Evolutionary conservation across 495 filamentous ascomycete species (phyloP).

Genomic region (Rhypophila decipiens): DNA sequence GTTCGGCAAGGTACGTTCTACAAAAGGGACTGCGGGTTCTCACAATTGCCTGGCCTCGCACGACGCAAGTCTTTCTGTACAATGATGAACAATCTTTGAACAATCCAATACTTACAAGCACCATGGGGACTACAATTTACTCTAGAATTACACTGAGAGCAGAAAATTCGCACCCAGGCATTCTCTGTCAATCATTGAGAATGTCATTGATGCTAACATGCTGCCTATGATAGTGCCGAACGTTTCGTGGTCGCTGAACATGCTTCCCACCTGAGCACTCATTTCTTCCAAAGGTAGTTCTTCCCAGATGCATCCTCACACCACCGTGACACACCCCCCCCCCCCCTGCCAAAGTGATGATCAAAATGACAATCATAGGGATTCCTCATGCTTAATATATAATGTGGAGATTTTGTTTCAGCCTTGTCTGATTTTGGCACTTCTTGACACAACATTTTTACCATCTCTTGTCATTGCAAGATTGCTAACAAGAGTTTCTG

Average conservation of each 20-base stretch:
- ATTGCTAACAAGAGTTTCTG: constrained; percentile 29
- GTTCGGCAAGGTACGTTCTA: constrained; percentile 33
- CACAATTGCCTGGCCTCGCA: constrained; percentile 20
- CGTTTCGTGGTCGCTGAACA: too few relatives aligned
- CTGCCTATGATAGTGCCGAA: constrained; percentile 3
- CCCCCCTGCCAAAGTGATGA: constrained; percentile 62
- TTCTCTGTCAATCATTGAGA: constrained; percentile 1
- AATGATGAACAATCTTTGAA: constrained; percentile 55
- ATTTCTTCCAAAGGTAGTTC: too few relatives aligned
- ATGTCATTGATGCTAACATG: constrained; percentile 13
- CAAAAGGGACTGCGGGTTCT: constrained; percentile 11
- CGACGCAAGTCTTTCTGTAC: constrained; percentile 24
- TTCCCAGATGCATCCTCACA: constrained; percentile 8
- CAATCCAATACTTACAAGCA: constrained; percentile 77
- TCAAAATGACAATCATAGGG: constrained; percentile 68
- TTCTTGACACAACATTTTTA: constrained; percentile 18
- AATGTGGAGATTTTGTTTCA: constrained; percentile 94
- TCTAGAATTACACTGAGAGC: constrained; percentile 69
- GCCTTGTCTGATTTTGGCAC: constrained; percentile 84
- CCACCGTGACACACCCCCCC: neutral
- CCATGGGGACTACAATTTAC: constrained; percentile 57
- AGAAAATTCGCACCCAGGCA: constrained; percentile 9
- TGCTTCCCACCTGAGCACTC: too few relatives aligned
- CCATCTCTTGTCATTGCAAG: constrained; percentile 17
- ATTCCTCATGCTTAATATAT: constrained; percentile 94